Conservation (phyloP, 2,329 filamentous ascomycete species). For the Colletotrichum sansevieriae region DNA sequence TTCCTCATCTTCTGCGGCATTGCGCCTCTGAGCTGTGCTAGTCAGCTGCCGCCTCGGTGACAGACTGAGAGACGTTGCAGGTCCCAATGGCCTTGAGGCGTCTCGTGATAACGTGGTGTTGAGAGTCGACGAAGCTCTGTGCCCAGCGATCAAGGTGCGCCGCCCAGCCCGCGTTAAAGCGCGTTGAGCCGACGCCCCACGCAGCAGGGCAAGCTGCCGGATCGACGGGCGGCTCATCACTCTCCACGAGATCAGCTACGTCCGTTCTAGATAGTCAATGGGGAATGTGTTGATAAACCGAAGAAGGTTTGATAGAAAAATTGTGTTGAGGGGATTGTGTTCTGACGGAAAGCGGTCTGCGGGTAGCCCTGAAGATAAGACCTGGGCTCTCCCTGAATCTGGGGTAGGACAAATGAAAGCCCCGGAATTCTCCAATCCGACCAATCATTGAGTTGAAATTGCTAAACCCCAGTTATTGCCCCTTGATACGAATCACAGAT, state of each 20-base stretch:
- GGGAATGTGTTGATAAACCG: background rate
- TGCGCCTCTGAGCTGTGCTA: conserved; percentile 25
- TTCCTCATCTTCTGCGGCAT: conserved; percentile 48
- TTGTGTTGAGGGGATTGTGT: conserved; percentile 6
- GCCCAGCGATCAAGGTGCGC: background rate
- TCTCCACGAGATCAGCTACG: conserved; percentile 11
- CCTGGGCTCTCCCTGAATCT: conserved; percentile 32
- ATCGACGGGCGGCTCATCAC: conserved; percentile 38
- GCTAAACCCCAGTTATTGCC: conserved; percentile 22
- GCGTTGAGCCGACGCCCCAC: conserved; percentile 38
- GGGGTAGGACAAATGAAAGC: conserved; percentile 37
- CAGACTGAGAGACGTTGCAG: background rate
- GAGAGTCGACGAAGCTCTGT: conserved; percentile 8
- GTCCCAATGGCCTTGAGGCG: background rate
- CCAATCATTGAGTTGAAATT: conserved; percentile 34
- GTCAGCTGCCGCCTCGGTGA: conserved; percentile 18
- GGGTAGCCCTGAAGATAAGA: conserved; percentile 32
- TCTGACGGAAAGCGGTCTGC: conserved; percentile 32
- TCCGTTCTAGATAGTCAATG: conserved; percentile 2
- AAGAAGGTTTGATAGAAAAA: background rate
- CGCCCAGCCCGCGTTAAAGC: conserved; percentile 36
- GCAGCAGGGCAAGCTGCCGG: conserved; percentile 36
- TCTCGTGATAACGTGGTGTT: conserved; percentile 10
- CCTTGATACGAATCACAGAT: conserved; percentile 17
- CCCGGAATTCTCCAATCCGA: conserved; percentile 17